These are phyloP conservation scores for Colletotrichum limetticola DNA, from an alignment of 2,329 filamentous ascomycete genomes.

Conservation along the genomic window DNA sequence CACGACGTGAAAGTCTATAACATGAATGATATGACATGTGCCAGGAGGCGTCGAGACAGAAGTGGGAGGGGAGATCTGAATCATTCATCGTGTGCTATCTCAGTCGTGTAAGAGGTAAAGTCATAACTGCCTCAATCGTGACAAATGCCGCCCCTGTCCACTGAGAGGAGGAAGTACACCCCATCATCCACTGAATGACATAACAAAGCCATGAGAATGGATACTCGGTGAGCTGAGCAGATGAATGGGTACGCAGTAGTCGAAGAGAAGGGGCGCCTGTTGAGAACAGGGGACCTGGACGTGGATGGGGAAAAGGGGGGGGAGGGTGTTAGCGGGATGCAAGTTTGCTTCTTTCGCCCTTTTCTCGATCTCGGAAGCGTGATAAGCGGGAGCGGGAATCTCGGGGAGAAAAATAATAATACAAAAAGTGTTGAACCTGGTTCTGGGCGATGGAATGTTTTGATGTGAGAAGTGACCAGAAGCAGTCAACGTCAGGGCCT, in stretches of 20 bases:
- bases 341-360: not conserved
- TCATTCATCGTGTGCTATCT: not conserved
- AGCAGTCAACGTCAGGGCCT: not conserved
- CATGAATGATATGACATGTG: not conserved
- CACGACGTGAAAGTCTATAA: not conserved
- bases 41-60: not conserved
- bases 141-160: too few relatives aligned
- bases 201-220: too few relatives aligned
- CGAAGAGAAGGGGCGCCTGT: not conserved
- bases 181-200: not conserved
- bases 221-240: not conserved
- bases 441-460: not conserved
- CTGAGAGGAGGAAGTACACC: too few relatives aligned
- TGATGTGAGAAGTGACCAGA: too few relatives aligned
- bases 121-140: not conserved
- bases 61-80: not conserved
- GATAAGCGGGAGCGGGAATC: constrained; percentile 14
- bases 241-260: not conserved
- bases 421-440: too few relatives aligned
- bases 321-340: too few relatives aligned
- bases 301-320: too few relatives aligned
- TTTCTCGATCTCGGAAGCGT: not conserved
- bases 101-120: not conserved
- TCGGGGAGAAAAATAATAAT: not conserved
- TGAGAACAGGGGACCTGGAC: too few relatives aligned